Conservation (phyloP, 148 eudicot species). For the Nepenthes gracilis region DNA sequence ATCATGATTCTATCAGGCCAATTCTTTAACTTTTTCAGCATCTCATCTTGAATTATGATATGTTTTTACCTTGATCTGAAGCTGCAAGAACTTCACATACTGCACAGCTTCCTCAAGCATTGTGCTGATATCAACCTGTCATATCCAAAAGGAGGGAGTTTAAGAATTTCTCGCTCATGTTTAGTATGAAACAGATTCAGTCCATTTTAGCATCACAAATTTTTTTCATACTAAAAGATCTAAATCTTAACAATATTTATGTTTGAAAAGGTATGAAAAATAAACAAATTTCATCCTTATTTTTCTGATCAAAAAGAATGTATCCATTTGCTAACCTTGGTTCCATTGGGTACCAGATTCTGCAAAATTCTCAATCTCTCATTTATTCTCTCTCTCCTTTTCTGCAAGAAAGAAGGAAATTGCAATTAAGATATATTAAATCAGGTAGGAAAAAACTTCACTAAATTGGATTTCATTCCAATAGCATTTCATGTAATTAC, state of each 20-base stretch:
- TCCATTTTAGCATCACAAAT: not conserved
- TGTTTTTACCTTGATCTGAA: slow-evolving; percentile 46
- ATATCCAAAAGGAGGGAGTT: not conserved
- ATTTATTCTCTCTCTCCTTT: slow-evolving; percentile 66
- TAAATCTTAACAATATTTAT: too few relatives aligned
- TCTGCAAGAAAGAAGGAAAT: slow-evolving; percentile 23
- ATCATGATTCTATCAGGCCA: not conserved
- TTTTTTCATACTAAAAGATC: too few relatives aligned
- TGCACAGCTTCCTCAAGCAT: slow-evolving; percentile 80
- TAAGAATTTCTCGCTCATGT: not conserved
- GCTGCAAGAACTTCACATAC: slow-evolving; percentile 68
- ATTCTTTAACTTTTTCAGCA: not conserved
- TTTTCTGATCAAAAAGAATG: too few relatives aligned
- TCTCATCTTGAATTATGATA: not conserved
- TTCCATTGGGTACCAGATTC: slow-evolving; percentile 74
- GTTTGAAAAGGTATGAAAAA: too few relatives aligned
- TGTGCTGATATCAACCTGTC: slow-evolving; percentile 72
- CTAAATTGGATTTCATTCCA: not conserved
- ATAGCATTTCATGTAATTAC: slow-evolving; percentile 16
- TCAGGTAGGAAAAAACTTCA: not conserved
- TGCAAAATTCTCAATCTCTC: slow-evolving; percentile 68
- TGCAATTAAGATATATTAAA: not conserved
- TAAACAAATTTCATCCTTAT: too few relatives aligned
- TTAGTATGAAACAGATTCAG: not conserved
- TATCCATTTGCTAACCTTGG: slow-evolving; percentile 40